A percentile compares a stretch with the other conserved stretches of the same genome.
Conservation (phyloP, 106 monocot genomes). For the Ottelia alismoides region DNA sequence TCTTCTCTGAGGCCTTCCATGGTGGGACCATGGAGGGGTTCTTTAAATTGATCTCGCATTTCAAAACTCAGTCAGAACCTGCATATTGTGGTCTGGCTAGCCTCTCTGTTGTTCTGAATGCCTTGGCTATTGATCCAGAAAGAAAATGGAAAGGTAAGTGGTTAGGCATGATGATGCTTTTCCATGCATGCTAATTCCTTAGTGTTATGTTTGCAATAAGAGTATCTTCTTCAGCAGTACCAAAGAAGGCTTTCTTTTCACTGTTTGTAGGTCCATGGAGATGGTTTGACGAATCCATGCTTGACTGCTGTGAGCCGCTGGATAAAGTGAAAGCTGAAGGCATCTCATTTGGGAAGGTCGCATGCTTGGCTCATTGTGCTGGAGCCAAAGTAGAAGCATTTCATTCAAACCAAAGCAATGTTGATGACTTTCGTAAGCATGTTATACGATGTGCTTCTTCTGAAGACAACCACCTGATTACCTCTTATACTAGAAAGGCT, state of each 20-base stretch:
- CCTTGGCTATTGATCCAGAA: constrained; percentile 72
- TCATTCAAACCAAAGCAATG: constrained; percentile 40
- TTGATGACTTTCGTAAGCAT: constrained; percentile 69
- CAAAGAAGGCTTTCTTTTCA: too few relatives aligned
- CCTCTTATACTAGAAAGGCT: constrained; percentile 55
- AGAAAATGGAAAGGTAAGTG: constrained; percentile 96
- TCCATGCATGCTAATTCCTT: too few relatives aligned
- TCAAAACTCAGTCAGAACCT: constrained; percentile 86
- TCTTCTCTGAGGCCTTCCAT: constrained; percentile 74
- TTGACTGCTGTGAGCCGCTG: constrained; percentile 86
- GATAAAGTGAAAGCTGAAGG: constrained; percentile 79
- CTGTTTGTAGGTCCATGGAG: constrained; percentile 16
- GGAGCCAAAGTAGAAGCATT: constrained; percentile 78
- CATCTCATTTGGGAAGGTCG: constrained; percentile 84
- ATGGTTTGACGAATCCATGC: constrained; percentile 95
- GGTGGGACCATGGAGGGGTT: constrained; percentile 86
- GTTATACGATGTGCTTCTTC: constrained; percentile 40
- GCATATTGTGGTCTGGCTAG: constrained; percentile 84
- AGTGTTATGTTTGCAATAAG: too few relatives aligned
- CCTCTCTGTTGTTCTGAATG: constrained; percentile 73
- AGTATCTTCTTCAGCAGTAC: too few relatives aligned
- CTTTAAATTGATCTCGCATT: constrained; percentile 69
- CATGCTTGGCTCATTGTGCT: constrained; percentile 79
- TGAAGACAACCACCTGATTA: constrained; percentile 62
- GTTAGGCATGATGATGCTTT: too few relatives aligned